Evolutionary conservation across 2,329 filamentous ascomycete species (phyloP).

Genomic region (Geoglossum cookeanum): DNA sequence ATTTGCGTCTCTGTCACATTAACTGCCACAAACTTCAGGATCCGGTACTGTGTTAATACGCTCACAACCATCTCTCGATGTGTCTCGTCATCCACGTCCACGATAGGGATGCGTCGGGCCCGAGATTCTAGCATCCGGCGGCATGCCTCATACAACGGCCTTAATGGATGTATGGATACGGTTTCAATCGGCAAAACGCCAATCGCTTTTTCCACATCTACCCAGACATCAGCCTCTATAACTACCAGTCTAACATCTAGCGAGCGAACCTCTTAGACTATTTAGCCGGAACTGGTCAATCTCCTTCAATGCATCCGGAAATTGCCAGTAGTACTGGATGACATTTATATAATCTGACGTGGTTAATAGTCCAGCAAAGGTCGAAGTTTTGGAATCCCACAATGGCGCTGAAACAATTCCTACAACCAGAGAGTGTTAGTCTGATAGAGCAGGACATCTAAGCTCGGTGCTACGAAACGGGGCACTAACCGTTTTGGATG

Average conservation of each 20-base stretch:
- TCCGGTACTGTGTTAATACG: slow-evolving; percentile 94
- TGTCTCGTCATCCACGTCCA: slow-evolving; percentile 89
- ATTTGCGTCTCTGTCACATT: slow-evolving; percentile 79
- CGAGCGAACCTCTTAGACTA: slow-evolving; percentile 59
- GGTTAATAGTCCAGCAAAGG: slow-evolving; percentile 84
- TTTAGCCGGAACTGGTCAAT: slow-evolving; percentile 88
- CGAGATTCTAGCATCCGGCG: slow-evolving; percentile 85
- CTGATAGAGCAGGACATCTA: not conserved
- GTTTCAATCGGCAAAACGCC: slow-evolving; percentile 84
- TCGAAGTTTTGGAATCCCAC: slow-evolving; percentile 87
- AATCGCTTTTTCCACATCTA: slow-evolving; percentile 90
- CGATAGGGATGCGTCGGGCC: slow-evolving; percentile 78
- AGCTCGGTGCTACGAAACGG: not conserved
- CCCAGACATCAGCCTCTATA: not conserved
- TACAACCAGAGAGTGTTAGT: slow-evolving; percentile 21
- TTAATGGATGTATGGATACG: slow-evolving; percentile 80
- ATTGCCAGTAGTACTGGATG: slow-evolving; percentile 97
- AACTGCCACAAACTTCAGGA: slow-evolving; percentile 95
- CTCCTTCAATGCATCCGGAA: slow-evolving; percentile 70
- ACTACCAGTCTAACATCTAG: slow-evolving; percentile 6
- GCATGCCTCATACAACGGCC: slow-evolving; percentile 86
- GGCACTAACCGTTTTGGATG: slow-evolving; percentile 65
- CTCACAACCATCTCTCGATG: slow-evolving; percentile 82
- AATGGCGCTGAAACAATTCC: slow-evolving; percentile 93
- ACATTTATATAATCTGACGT: slow-evolving; percentile 97